Evolutionary conservation across 2,329 filamentous ascomycete species (phyloP), one percentile per base, ranked within the genome.

Genomic region (Chaetomiaceae sp.): DNA sequence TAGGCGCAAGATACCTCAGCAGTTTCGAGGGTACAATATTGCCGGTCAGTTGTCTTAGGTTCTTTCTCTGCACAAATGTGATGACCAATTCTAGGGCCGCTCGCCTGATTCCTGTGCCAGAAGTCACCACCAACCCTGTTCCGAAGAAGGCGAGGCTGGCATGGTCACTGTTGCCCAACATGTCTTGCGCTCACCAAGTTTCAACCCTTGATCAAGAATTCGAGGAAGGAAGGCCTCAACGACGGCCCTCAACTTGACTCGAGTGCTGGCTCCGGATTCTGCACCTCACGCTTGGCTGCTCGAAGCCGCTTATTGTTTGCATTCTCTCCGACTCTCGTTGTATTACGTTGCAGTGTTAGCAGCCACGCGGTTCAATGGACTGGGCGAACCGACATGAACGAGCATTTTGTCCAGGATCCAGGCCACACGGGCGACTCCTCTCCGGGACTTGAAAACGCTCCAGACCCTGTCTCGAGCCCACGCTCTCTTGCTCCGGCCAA

Each of bases 351-450:
- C 39, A 55, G 44, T 23, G 38, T 53, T 47, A 54, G 34, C 25
- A 23, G 17, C 23, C 37, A 19, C n/a, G 29, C 20, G 33, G 9
- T 47, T 57, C 46, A 49, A 61, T 59, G 57, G 60, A 57, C 44
- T 51, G 39, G n/a, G 36, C 51, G 23, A 19, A 40, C 17, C 55
- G 62, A 60, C 53, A 64, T 66, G 62, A 67, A 59, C 57, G 62
- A 63, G 44, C 58, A 59, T 48, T 57, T 63, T 53, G 56, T 58
- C 27, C 36, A 39, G 23, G 47, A 56, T 37, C 54, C 50, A 42
- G 53, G 55, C 51, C 54, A 61, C 25, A 44, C 47, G 15, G 53
- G 33, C 33, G 47, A 42, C 53, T 48, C 40, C 19, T 46, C 46
- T 36, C 39, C 47, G 27, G 53, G 36, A 17, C 36, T 22, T 31